phyloP scores from a whole-genome alignment of 139 green algal genomes.

The Chlorella sp. region DNA sequence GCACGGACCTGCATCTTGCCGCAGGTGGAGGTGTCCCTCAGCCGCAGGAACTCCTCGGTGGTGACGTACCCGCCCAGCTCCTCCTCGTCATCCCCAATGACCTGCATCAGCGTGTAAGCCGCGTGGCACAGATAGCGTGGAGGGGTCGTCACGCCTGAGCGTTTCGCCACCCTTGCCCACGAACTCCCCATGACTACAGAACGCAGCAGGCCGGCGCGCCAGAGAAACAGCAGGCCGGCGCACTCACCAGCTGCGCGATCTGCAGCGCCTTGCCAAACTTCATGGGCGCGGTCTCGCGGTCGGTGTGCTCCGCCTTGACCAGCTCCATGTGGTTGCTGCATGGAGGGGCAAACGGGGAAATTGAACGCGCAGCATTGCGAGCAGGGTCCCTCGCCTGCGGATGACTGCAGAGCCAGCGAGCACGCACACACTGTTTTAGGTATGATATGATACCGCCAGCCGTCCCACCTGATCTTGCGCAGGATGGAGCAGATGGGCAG shows the following conservation, averaged over 20 bases:
- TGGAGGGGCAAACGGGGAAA: background rate
- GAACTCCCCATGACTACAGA: too few relatives aligned
- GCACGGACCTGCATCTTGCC: background rate
- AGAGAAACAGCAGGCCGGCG: background rate
- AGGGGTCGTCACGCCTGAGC: too few relatives aligned
- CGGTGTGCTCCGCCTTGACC: slow-evolving; percentile 54
- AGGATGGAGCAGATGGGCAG: slow-evolving; percentile 67
- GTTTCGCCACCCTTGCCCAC: too few relatives aligned
- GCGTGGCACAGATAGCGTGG: too few relatives aligned
- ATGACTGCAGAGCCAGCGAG: too few relatives aligned
- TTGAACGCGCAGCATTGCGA: background rate
- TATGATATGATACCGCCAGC: too few relatives aligned
- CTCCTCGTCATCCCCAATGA: slow-evolving; percentile 64
- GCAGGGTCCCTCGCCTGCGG: too few relatives aligned
- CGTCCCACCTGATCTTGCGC: slow-evolving; percentile 65
- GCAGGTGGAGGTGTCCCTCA: background rate
- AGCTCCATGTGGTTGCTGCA: slow-evolving; percentile 83
- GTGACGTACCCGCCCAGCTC: slow-evolving; percentile 50
- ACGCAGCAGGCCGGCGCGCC: too few relatives aligned
- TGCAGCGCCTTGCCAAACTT: slow-evolving; percentile 40
- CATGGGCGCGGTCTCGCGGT: slow-evolving; percentile 2
- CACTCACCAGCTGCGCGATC: slow-evolving; percentile 61
- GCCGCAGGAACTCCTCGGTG: slow-evolving; percentile 47
- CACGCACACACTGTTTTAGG: too few relatives aligned
- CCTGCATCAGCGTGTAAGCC: slow-evolving; percentile 3